Evolutionary conservation across 2,329 filamentous ascomycete genomes (phyloP).

Genomic region (Orbilia ellipsospora): DNA sequence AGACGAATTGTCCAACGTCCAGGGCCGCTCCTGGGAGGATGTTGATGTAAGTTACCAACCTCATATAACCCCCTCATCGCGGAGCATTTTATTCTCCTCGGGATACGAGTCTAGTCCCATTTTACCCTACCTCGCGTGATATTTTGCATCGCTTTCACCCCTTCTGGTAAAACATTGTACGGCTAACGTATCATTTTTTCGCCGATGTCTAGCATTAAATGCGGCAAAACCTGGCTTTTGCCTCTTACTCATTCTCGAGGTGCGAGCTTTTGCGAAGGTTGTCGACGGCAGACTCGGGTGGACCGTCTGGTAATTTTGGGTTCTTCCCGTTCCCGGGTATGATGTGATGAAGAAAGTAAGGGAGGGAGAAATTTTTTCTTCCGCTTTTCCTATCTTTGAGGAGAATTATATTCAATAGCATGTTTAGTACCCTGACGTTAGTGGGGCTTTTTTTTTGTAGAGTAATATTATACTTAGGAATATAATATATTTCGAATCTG

Average conservation of each 20-base stretch:
- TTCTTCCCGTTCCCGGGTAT: constrained; percentile 9
- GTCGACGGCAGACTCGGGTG: neutral
- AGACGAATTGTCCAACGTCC: constrained; percentile 84
- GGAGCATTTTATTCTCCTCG: constrained; percentile 29
- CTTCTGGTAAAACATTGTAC: constrained; percentile 8
- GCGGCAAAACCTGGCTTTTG: neutral
- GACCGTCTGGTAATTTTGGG: constrained; percentile 9
- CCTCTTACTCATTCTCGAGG: constrained; percentile 11
- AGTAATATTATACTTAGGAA: no score
- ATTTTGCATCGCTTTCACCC: neutral
- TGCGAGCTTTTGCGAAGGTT: neutral
- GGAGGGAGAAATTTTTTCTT: neutral
- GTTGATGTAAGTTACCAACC: constrained; percentile 52
- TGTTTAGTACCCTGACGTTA: neutral
- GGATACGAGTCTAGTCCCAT: constrained; percentile 11
- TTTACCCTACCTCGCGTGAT: constrained; percentile 18
- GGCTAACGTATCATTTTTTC: constrained; percentile 13
- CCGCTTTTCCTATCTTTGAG: constrained; percentile 7
- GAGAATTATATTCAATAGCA: neutral
- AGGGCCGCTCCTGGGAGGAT: constrained; percentile 89
- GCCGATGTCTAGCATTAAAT: constrained; percentile 44
- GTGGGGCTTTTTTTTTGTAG: no score
- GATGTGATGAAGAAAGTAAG: neutral
- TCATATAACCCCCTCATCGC: constrained; percentile 8
- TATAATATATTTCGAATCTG: no score